Evolutionary conservation across 2,329 filamentous ascomycete genomes (phyloP), one percentile per base, ranked within the genome.

Genomic region (Orbilia javanica): DNA sequence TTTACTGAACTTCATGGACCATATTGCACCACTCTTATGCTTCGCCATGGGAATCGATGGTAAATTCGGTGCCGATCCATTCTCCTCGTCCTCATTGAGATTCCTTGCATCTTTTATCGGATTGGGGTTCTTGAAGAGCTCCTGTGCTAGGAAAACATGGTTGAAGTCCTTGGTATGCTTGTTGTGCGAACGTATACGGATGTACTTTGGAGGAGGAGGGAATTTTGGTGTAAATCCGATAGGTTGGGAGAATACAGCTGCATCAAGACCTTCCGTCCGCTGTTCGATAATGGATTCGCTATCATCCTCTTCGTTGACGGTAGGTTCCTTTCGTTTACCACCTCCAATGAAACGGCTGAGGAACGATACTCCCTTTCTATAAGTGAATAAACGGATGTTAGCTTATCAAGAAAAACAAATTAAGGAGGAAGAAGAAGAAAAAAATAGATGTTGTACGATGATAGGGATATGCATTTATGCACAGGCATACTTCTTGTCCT

Each of bases 1-100:
- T 77, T 91, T 91, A 82, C 95, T 98, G 82, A 98, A 98, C 82
- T 96, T 93, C 79, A 93, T 89, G 0, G 95, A 91, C 96, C 96
- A 99, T 36, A 97, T 90, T 0, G 96, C 94, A 77, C 92, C 88
- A 42, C 86, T 79, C 53, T 81, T 81, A 46, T 79, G 79, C 34
- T 75, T 75, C 13, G 75, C 72, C 27, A 79, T 44, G 11, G 57
- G 75, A 80, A 62, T 79, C 81, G 27, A 80, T 48, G 36, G 76
- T 15, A 81, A 81, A 78, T 62, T 82, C 80, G 31, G 81, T 77
- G 71, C 82, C 79, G 29, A 80, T 79, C 87, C 6, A 85, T 86
- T 39, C 36, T 15, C 48, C 36, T 57, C 46, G 0, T 60, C 52
- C 18, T 84, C 29, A 84, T 2, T 85, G 79, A 36, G 85, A 83